phyloP scores from a whole-genome alignment of 306 rosid species.

The Malus sylvestris region DNA sequence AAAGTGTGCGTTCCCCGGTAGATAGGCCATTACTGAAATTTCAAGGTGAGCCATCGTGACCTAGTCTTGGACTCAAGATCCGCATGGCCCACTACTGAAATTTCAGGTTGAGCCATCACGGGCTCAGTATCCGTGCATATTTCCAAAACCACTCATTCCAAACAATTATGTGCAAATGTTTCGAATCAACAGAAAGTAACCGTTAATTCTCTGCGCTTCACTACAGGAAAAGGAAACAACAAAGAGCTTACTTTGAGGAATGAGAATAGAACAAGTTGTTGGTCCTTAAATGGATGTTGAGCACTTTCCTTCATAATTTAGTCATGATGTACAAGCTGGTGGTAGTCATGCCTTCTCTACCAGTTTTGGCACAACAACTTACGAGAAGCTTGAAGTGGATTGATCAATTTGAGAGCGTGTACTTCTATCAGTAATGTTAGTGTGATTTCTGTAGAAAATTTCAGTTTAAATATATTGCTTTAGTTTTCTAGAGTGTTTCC shows the following conservation, averaged over 20 bases:
- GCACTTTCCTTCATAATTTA: constrained; percentile 62
- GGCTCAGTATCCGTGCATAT: too few species aligned
- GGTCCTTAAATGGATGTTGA: constrained; percentile 70
- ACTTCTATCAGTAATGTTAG: background rate
- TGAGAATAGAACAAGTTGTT: constrained; percentile 59
- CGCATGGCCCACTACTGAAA: too few species aligned
- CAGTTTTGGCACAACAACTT: constrained; percentile 2
- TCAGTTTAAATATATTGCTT: too few species aligned
- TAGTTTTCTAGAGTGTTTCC: background rate
- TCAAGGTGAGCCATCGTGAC: too few species aligned
- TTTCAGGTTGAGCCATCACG: too few species aligned
- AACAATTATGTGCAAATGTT: background rate
- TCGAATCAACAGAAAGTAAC: background rate
- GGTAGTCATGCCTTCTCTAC: background rate
- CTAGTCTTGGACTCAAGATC: too few species aligned
- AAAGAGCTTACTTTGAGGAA: constrained; percentile 73
- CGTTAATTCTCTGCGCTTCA: constrained; percentile 5
- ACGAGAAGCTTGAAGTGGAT: background rate
- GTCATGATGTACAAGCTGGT: background rate
- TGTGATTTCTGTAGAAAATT: too few species aligned
- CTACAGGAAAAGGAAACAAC: constrained; percentile 91
- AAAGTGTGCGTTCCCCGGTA: too few species aligned
- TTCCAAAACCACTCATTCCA: too few species aligned
- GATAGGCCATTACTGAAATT: too few species aligned
- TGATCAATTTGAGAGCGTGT: background rate